Evolutionary conservation across 495 filamentous ascomycete genomes (phyloP), one percentile per base, ranked within the genome.

Genomic region (Penicillium salamii): DNA sequence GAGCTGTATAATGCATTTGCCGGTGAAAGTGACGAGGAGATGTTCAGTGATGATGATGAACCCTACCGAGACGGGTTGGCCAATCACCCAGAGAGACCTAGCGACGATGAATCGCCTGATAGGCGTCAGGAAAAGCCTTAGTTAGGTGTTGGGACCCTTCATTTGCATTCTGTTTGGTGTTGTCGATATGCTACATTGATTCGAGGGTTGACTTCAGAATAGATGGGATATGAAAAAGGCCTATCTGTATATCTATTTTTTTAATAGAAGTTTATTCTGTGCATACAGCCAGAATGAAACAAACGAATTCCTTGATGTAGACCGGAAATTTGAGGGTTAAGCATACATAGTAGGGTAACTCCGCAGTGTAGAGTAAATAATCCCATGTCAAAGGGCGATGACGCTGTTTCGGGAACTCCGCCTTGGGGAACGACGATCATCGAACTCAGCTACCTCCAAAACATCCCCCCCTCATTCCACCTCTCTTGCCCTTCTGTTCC

Each of bases 1-100:
- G 86, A 95, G 68, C 69, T 98, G 31, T 98, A 98, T 69, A 89
- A 97, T 77, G 89, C 93, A 28, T 96, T 96, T 79, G 88, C 90
- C 7, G 78, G 84, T 11, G 84, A 88, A 55, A 84, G 81, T 49
- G 91, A 93, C 42, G 89, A 90, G 49, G 81, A 83, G 38, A 62
- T 80, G 29, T 78, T 80, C 49, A 82, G 80, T 48, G 80, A 82
- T 33, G 81, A 80, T 19, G 78, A 81, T 6, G 76, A 76, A 19
- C 62, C 67, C 3, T 77, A 76, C 37, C 60, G 56, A 23, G 72
- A 77, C 55, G 62, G 62, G 17, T 28, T 49, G 51, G 61, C 45
- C 47, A 63, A 54, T 41, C 62, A 49, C 46, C 57, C 41, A 28
- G 59, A 56, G 38, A 61, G 50, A 34, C 55, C 41, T 35, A 41